phyloP scores from a whole-genome alignment of 164 flowering plant species.

The Cinnamomum micranthum region DNA sequence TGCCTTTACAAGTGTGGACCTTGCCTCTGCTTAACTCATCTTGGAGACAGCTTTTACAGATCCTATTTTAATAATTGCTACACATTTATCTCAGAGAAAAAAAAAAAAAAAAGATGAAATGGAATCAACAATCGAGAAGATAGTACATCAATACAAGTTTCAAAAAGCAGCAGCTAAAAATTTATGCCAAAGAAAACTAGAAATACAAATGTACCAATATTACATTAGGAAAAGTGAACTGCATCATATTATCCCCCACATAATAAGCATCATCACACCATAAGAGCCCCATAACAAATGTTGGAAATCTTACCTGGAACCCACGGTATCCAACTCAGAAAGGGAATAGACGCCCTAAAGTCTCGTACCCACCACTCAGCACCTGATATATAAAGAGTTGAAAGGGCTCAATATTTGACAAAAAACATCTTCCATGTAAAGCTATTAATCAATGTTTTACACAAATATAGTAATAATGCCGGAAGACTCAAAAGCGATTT shows the following conservation, averaged over 20 bases:
- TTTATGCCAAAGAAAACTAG: not conserved
- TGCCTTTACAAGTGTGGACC: too few species aligned
- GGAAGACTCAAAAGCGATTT: not conserved
- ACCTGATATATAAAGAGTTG: constrained; percentile 42
- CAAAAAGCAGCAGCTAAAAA: not conserved
- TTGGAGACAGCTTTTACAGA: too few species aligned
- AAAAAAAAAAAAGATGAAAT: too few species aligned
- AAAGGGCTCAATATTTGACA: not conserved
- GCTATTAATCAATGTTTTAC: not conserved
- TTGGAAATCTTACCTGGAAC: constrained; percentile 47
- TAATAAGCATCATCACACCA: not conserved
- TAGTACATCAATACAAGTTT: not conserved
- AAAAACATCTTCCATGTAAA: not conserved
- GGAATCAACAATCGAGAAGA: too few species aligned
- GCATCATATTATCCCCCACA: not conserved
- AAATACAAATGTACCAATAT: not conserved
- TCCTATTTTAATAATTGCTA: too few species aligned
- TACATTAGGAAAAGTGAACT: not conserved
- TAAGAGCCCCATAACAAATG: not conserved
- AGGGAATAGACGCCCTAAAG: constrained; percentile 66
- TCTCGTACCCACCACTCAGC: constrained; percentile 92
- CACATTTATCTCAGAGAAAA: too few species aligned
- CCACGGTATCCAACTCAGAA: constrained; percentile 80
- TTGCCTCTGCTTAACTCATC: too few species aligned
- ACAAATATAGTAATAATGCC: not conserved